phyloP scores from a whole-genome alignment of 495 filamentous ascomycete species.

The Schizothecium vesticola region DNA sequence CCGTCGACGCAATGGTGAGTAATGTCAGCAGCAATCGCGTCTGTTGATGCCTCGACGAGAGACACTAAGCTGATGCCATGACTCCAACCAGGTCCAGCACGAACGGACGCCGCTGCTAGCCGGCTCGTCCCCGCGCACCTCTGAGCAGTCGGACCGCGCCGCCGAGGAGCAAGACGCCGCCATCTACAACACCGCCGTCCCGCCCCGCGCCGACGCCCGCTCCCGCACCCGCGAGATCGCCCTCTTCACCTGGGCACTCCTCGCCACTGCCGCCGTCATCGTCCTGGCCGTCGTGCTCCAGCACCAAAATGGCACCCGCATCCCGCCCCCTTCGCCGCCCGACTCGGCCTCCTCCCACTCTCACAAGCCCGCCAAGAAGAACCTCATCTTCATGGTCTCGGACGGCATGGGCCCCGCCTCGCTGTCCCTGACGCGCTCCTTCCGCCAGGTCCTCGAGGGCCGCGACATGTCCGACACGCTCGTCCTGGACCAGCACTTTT shows the following conservation, averaged over 20 bases:
- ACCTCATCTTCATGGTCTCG: conserved; percentile 97
- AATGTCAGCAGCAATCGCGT: not conserved
- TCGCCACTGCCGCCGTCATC: conserved; percentile 77
- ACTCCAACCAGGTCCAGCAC: not conserved
- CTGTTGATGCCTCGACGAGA: not conserved
- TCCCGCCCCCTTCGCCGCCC: conserved; percentile 13
- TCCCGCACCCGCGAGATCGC: conserved; percentile 51
- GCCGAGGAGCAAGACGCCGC: conserved; percentile 31
- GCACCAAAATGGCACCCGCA: conserved; percentile 45
- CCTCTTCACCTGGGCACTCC: conserved; percentile 77
- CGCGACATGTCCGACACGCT: conserved; percentile 66
- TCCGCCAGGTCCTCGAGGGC: conserved; percentile 62
- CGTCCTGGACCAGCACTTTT: conserved; percentile 75
- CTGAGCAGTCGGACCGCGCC: conserved; percentile 20
- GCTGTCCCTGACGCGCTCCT: conserved; percentile 76
- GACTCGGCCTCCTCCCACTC: conserved; percentile 52
- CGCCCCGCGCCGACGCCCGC: not conserved
- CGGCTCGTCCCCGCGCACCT: conserved; percentile 13
- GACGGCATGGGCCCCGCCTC: conserved; percentile 97
- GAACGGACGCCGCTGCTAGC: conserved; percentile 33
- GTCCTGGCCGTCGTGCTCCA: conserved; percentile 70
- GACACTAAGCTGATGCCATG: not conserved
- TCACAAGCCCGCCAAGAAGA: conserved; percentile 74
- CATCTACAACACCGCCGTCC: conserved; percentile 13
- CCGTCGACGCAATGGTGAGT: conserved; percentile 13